Evolutionary conservation across 306 rosid species (phyloP).

Genomic region (Acmispon strigosus): DNA sequence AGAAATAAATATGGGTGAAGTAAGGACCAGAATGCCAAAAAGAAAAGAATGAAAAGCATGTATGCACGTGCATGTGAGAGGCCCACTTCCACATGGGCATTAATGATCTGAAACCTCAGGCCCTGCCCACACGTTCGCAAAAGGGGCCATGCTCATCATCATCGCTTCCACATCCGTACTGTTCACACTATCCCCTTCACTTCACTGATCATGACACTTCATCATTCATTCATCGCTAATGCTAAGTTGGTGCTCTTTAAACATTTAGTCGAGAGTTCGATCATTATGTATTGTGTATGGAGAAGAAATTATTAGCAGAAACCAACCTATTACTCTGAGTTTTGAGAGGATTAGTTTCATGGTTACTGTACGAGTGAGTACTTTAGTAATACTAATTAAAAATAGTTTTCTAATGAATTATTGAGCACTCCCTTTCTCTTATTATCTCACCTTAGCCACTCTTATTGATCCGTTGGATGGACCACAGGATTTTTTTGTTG

Average conservation of each 20-base stretch:
- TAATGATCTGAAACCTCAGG: conserved; percentile 43
- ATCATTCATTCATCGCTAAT: conserved; percentile 16
- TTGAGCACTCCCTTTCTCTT: no score
- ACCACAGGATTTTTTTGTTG: conserved; percentile 18
- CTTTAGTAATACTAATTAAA: no score
- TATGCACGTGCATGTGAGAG: conserved; percentile 72
- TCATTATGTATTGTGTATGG: no score
- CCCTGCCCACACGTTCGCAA: conserved; percentile 59
- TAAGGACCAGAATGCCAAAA: conserved; percentile 33
- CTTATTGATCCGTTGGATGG: background rate
- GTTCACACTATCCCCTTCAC: conserved; percentile 26
- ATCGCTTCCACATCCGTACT: conserved; percentile 40
- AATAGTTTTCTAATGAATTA: no score
- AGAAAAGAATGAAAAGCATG: conserved; percentile 27
- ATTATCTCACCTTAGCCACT: no score
- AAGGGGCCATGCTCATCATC: conserved; percentile 20
- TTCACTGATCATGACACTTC: conserved; percentile 40
- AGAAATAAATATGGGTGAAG: background rate
- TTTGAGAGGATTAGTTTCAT: no score
- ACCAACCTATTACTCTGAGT: no score
- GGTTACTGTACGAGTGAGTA: no score
- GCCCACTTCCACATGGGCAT: conserved; percentile 80
- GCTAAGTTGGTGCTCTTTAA: no score
- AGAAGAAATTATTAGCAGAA: no score
- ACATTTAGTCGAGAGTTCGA: no score